Evolutionary conservation across 345 rosid species (phyloP), one percentile per base, ranked within the genome.

Genomic region (Conringia planisiliqua): DNA sequence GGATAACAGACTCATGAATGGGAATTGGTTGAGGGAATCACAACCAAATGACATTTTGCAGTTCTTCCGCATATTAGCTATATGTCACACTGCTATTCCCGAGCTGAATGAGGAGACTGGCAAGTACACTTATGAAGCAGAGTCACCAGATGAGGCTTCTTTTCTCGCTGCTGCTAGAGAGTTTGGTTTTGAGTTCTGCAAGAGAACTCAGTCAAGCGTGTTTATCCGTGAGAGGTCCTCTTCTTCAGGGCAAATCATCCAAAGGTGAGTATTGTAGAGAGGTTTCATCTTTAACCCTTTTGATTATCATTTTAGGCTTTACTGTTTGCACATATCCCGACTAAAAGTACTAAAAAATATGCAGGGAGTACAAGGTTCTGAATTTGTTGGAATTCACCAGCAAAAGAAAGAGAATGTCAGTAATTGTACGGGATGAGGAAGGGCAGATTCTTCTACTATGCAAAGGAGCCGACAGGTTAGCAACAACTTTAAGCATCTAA

Each of bases 381-480:
- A 92, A 86, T 80, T 74, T 85, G 78, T 81, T 95, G 89, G 99
- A 92, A 59, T 95, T 95, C 74, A 95, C 96, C 2, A 95, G 99
- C 88, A 90, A 88, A 85, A 89, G 99, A 81, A 95, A 95, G 84
- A 80, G 99, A 72, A 95, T 95, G 99, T 82, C 98, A 1, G 99
- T 95, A 9, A 85, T 95, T 70, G 87, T 95, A 72, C 82, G 72
- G 7, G 96, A 90, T 46, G 93, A 88, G 83, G 84, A 87, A 62
- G 98, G 94, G 13, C 88, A 89, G 85, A 84, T 92, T 72, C 75
- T 95, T 73, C 85, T 95, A 73, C 80, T 95, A 47, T 92, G 99
- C 86, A 95, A 95, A 87, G 99, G 99, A 74, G 97, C 98, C 6
- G 97, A 95, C 86, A 92, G 97, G 97, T 94, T 81, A 83, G 93